Percentiles rank a stretch among this genome's conserved stretches.
These are phyloP conservation scores for Claviceps quebecensis DNA, from an alignment of 2,329 filamentous ascomycete genomes.

Conservation along the genomic window DNA sequence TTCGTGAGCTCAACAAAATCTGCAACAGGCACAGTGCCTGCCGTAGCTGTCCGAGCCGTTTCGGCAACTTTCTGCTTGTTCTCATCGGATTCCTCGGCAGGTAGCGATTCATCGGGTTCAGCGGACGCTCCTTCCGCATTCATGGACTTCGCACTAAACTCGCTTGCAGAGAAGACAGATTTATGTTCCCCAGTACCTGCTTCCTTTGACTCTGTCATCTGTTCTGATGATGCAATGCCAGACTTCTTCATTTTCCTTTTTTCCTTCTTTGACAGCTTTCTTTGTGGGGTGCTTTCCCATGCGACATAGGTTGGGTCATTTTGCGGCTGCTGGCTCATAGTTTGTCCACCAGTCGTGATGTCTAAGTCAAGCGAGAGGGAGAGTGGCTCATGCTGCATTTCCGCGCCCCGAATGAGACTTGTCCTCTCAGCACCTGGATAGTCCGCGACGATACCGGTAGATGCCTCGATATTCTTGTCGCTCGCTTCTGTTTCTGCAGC, in stretches of 20 bases:
- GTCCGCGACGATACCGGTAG: not conserved
- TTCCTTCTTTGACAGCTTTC: slow-evolving; percentile 16
- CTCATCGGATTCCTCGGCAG: slow-evolving; percentile 17
- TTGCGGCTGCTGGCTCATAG: not conserved
- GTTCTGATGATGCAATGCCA: not conserved
- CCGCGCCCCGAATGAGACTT: not conserved
- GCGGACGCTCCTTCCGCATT: slow-evolving; percentile 1
- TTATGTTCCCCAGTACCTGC: not conserved
- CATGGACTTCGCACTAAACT: not conserved
- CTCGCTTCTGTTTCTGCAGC: not conserved
- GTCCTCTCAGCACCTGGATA: not conserved
- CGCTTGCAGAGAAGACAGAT: not conserved
- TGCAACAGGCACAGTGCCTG: not conserved
- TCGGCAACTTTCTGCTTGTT: slow-evolving; percentile 24
- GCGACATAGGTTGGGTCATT: not conserved
- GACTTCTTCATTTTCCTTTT: slow-evolving; percentile 10
- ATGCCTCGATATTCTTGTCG: not conserved
- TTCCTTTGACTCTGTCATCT: not conserved
- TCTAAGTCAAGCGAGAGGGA: not conserved
- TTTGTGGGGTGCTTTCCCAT: slow-evolving; percentile 1
- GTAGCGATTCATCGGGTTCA: slow-evolving; percentile 5
- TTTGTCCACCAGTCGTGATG: not conserved
- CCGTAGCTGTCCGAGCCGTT: slow-evolving; percentile 9
- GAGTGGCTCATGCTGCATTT: not conserved
- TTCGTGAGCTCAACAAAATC: not conserved